These are phyloP conservation scores for Jatropha multifida DNA, from an alignment of 441 rosid genomes.

Conservation along the genomic window DNA sequence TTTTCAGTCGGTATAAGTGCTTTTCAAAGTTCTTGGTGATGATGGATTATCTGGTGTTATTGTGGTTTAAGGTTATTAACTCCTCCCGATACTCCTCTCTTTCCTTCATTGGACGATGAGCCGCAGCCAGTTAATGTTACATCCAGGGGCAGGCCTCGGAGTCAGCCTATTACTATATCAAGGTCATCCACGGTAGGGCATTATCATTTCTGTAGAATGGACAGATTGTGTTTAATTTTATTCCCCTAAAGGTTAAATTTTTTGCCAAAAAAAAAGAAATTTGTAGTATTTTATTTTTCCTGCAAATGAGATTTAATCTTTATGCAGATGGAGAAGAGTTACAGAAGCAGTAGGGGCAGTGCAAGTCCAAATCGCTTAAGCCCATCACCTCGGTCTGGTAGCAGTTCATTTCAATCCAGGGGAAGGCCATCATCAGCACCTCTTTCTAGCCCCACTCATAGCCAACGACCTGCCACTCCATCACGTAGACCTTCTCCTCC, in stretches of 20 bases:
- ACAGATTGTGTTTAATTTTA: slow-evolving; percentile 1
- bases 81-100: slow-evolving; percentile 98
- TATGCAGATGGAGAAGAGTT: slow-evolving; percentile 92
- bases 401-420: slow-evolving; percentile 63
- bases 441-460: slow-evolving; percentile 66
- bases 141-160: slow-evolving; percentile 82
- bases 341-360: slow-evolving; percentile 91
- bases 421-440: slow-evolving; percentile 87
- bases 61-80: slow-evolving; percentile 82
- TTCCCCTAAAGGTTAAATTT: background rate
- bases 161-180: slow-evolving; percentile 90
- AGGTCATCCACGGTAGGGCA: slow-evolving; percentile 89
- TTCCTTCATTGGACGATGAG: slow-evolving; percentile 90
- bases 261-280: background rate
- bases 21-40: slow-evolving; percentile 28
- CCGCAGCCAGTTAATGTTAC: slow-evolving; percentile 53
- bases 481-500: slow-evolving; percentile 79
- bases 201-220: slow-evolving; percentile 18
- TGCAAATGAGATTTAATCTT: slow-evolving; percentile 16
- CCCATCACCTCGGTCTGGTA: slow-evolving; percentile 83
- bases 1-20: slow-evolving; percentile 18
- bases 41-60: slow-evolving; percentile 32
- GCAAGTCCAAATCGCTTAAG: slow-evolving; percentile 96
- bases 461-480: slow-evolving; percentile 60
- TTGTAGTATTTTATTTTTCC: background rate